Evolutionary conservation across 2,329 filamentous ascomycete species (phyloP).

Genomic region (Penicillium sp.): DNA sequence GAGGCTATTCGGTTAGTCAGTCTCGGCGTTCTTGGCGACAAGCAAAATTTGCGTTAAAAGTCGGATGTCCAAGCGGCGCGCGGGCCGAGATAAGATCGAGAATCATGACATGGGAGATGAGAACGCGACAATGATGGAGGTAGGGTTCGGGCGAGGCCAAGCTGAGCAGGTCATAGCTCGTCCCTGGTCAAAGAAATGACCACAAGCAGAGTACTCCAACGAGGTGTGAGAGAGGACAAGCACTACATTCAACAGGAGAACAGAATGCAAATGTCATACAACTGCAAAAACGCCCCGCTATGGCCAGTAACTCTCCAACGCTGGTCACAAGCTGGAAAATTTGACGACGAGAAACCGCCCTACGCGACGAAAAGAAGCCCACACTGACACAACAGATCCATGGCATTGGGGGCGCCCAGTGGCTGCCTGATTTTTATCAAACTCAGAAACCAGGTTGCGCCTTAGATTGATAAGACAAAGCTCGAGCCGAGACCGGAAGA

Average conservation of each 20-base stretch:
- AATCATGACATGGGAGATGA: background rate
- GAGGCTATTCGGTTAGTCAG: background rate
- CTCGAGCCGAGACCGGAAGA: constrained; percentile 1
- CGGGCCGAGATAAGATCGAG: background rate
- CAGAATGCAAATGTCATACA: no score
- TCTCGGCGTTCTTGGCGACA: constrained; percentile 2
- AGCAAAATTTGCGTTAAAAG: background rate
- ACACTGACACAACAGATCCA: background rate
- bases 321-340: background rate
- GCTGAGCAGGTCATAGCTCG: background rate
- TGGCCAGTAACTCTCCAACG: background rate
- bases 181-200: background rate
- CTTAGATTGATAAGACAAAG: constrained; percentile 5
- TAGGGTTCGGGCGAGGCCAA: background rate
- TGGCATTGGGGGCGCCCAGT: background rate
- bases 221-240: no score
- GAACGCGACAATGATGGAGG: background rate
- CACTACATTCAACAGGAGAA: no score
- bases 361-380: background rate
- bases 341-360: background rate
- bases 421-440: background rate
- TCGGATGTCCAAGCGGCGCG: background rate
- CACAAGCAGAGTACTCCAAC: background rate
- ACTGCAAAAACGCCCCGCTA: background rate
- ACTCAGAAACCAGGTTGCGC: background rate